Base-by-base conservation (phyloP, 2,329 filamentous ascomycete species). In the Monosporascus sp. region DNA sequence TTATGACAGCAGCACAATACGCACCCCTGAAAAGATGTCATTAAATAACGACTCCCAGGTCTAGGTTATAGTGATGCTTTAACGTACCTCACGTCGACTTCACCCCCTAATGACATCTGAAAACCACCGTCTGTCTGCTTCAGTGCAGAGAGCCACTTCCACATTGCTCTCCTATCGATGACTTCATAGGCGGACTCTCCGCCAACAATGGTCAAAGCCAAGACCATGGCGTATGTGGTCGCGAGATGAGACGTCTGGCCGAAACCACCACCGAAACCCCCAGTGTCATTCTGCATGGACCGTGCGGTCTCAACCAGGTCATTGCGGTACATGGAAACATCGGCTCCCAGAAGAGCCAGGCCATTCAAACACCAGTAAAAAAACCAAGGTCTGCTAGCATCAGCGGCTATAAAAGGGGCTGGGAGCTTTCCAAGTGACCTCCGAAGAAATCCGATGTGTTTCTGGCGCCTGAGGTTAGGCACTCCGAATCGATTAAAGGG, bases 71-170 rank as follows among this genome's bases (percentile, higher is more conserved):
- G 46, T 46, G 43, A 19, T 27, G 55, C 51, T 50, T 49, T 50
- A 45, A 70, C 78, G 70, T 78, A 89, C 88, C 91, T 85, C 56
- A 97, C 88, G 70, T 99, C 94, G 72, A 94, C 88, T 74, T 99
- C 94, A 54, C 92, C 94, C 55, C 88, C 90, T 49, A 88, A 74
- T 50, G 86, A 86, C 77, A 99, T 88, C 63, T 87, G 85, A 68
- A 99, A 97, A n/a, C 91, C 91, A 49, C 94, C 94, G 67, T 90
- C 85, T 11, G 82, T 75, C 71, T 96, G 89, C 77, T 97, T 99
- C 68, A 97, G 78, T 40, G 78, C 78, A 59, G 88, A 90, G 19
- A 99, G 80, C 86, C 91, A 99, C 70, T 84, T 87, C 91, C 93
- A 97, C 86, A 97, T 88, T 49, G 84, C 78, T 66, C 84, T 84